These are phyloP conservation scores for Carex cristatella DNA, from an alignment of 176 grass and related monocot genomes.

Conservation along the genomic window DNA sequence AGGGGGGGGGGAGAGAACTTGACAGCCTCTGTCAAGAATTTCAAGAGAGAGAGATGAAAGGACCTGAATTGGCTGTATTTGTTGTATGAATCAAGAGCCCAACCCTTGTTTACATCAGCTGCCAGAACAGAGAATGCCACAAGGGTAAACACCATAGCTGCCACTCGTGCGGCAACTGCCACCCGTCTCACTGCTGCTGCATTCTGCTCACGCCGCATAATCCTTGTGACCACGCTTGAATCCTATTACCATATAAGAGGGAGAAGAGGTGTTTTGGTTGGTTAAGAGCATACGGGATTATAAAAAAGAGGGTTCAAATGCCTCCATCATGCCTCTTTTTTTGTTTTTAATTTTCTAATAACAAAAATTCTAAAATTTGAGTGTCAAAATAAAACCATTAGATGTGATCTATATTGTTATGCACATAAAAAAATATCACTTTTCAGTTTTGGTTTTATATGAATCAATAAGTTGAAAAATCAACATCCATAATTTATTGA, in stretches of 20 bases:
- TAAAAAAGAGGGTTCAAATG: background rate
- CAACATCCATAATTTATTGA: no score
- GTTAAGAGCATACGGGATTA: background rate
- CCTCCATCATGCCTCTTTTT: no score
- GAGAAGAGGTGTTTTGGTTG: background rate
- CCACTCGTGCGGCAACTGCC: slow-evolving; percentile 38
- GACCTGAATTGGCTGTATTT: slow-evolving; percentile 78
- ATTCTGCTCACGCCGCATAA: slow-evolving; percentile 41
- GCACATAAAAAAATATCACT: no score
- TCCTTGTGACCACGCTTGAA: slow-evolving; percentile 25
- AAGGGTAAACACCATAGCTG: slow-evolving; percentile 58
- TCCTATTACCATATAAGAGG: background rate
- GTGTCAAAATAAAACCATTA: no score
- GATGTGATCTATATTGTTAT: no score
- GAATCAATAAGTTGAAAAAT: no score
- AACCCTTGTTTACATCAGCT: slow-evolving; percentile 68
- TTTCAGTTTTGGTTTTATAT: no score
- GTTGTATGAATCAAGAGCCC: slow-evolving; percentile 72
- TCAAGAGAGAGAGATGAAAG: background rate
- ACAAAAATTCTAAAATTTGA: no score
- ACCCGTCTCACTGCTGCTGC: slow-evolving; percentile 26
- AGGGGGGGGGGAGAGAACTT: slow-evolving; percentile 26
- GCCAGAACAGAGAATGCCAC: slow-evolving; percentile 67
- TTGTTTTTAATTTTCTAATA: no score
- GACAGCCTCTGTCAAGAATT: background rate